Conservation (phyloP, 2,329 filamentous ascomycete genomes). For the Malbranchea zuffiana region DNA sequence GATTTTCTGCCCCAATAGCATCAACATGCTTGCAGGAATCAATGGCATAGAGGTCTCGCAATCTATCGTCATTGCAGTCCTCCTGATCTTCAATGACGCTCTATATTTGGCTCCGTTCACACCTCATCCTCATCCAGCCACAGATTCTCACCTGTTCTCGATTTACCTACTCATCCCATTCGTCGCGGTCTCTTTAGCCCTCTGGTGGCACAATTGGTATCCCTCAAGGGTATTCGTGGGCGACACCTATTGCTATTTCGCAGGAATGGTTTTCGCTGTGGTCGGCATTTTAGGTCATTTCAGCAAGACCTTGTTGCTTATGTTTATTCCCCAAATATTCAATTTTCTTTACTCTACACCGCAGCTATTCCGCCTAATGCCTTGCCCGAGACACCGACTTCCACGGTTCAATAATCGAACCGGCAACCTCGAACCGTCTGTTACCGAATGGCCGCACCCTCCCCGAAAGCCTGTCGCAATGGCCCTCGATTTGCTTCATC, state of each 20-base stretch:
- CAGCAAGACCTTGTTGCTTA: constrained; percentile 84
- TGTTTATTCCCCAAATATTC: constrained; percentile 88
- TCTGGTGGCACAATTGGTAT: constrained; percentile 90
- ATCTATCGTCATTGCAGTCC: constrained; percentile 75
- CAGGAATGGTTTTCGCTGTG: constrained; percentile 96
- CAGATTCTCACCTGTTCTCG: constrained; percentile 90
- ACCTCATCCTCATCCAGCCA: constrained; percentile 81
- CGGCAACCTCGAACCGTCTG: constrained; percentile 74
- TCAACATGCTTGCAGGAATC: constrained; percentile 99
- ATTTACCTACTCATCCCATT: constrained; percentile 91
- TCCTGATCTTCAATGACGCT: constrained; percentile 76
- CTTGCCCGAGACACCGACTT: constrained; percentile 84
- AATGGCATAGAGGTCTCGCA: constrained; percentile 96
- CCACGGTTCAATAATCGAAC: constrained; percentile 79
- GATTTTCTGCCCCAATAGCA: constrained; percentile 97
- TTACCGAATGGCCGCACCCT: constrained; percentile 65
- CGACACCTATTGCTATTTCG: constrained; percentile 99
- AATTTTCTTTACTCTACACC: constrained; percentile 93
- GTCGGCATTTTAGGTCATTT: constrained; percentile 96
- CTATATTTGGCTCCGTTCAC: constrained; percentile 69
- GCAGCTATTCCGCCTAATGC: constrained; percentile 80
- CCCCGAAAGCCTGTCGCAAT: constrained; percentile 54
- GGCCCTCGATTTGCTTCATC: constrained; percentile 57
- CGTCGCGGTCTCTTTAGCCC: constrained; percentile 77
- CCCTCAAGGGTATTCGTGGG: constrained; percentile 91